Conservation (phyloP, 768 basidiomycete species). For the Agaricus bisporus region DNA sequence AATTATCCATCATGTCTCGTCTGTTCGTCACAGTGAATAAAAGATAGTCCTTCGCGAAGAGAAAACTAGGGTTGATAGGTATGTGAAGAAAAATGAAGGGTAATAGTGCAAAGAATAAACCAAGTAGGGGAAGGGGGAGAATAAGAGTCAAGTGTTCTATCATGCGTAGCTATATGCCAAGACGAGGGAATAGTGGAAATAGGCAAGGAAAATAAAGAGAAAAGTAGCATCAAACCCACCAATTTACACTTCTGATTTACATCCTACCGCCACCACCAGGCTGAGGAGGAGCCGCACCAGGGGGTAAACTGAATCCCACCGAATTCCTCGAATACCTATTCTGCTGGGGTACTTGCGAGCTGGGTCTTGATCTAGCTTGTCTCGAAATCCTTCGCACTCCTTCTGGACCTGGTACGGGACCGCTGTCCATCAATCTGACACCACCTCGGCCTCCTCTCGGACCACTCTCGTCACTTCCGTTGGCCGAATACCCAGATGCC, state of each 20-base stretch:
- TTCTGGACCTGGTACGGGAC: conserved; percentile 74
- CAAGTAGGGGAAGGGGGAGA: conserved; percentile 8
- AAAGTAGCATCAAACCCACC: conserved; percentile 9
- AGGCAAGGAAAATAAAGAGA: conserved; percentile 5
- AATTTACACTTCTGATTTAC: conserved; percentile 7
- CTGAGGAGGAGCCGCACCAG: conserved; percentile 69
- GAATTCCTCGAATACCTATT: conserved; percentile 70
- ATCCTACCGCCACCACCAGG: conserved; percentile 19
- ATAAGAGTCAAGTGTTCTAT: conserved; percentile 13
- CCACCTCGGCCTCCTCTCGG: conserved; percentile 41
- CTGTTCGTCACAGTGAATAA: conserved; percentile 9
- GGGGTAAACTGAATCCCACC: conserved; percentile 49
- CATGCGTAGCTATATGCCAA: conserved; percentile 6
- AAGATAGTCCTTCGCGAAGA: conserved; percentile 1
- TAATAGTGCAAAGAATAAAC: background rate
- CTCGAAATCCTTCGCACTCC: conserved; percentile 78
- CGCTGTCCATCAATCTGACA: conserved; percentile 74
- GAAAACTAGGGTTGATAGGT: conserved; percentile 5
- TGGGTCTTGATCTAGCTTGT: conserved; percentile 48
- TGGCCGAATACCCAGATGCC: conserved; percentile 28
- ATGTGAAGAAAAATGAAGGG: conserved; percentile 6
- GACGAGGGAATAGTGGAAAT: conserved; percentile 1
- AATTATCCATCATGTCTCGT: conserved; percentile 8
- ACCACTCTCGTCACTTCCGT: conserved; percentile 20
- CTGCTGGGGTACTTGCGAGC: conserved; percentile 53